Evolutionary conservation across 495 filamentous ascomycete species (phyloP).

Genomic region (Pyrenula massariospora): DNA sequence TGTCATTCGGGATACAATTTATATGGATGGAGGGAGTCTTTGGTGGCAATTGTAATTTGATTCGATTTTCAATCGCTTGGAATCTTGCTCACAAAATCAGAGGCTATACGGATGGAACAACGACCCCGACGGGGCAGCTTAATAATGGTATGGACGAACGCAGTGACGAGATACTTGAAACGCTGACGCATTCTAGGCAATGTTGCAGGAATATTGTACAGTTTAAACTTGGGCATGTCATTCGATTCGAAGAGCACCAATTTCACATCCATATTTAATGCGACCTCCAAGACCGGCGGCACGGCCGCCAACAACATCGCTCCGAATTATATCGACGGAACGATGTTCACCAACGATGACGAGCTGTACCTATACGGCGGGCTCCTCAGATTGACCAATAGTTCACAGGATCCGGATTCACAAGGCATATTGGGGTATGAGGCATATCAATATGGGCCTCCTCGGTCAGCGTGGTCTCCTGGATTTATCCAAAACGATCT

Average conservation of each 20-base stretch:
- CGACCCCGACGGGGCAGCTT: background rate
- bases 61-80: conserved; percentile 3
- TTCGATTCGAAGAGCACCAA: conserved; percentile 24
- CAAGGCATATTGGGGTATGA: conserved; percentile 36
- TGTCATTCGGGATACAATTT: conserved; percentile 53
- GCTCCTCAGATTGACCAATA: conserved; percentile 5
- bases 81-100: conserved; percentile 4
- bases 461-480: conserved; percentile 22
- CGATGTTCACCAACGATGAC: conserved; percentile 53
- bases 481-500: conserved; percentile 27
- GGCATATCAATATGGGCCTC: conserved; percentile 33
- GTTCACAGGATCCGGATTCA: conserved; percentile 15
- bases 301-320: conserved; percentile 41
- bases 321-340: conserved; percentile 49
- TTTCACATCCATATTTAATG: conserved; percentile 29
- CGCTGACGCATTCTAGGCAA: conserved; percentile 13
- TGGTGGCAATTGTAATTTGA: conserved; percentile 28
- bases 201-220: conserved; percentile 34
- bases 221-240: conserved; percentile 44
- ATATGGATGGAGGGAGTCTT: conserved; percentile 53
- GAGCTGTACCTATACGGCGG: conserved; percentile 36
- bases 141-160: background rate
- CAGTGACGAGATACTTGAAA: conserved; percentile 6
- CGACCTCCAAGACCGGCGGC: conserved; percentile 34
- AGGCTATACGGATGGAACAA: conserved; percentile 13